Base-by-base conservation (phyloP, 768 basidiomycete genomes). In the Boletus tomentosulus region DNA sequence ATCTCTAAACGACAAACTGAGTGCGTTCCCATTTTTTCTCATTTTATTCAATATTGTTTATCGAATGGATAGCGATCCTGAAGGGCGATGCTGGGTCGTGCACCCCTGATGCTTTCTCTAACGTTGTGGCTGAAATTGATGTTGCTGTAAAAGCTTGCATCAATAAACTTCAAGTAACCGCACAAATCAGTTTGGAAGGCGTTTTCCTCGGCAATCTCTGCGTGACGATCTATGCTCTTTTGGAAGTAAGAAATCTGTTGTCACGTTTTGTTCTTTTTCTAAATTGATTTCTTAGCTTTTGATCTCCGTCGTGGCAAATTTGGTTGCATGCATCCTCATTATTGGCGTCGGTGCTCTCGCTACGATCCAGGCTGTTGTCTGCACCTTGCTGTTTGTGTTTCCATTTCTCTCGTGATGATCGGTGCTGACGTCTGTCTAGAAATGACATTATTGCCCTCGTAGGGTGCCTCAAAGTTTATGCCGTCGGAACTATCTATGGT, bases 311-410 rank as follows among this genome's bases (percentile, higher is more conserved):
- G 15, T 64, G 46, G 47, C 49, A 12, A 24, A 45, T 1, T 13
- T 64, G 43, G 45, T 64, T 15, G n/a, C 34, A 2, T 42, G 54
- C 4, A 44, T 61, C 9, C 3, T 50, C 6, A 1, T 9, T 8
- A 48, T 63, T 2, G 51, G 53, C 4, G 13, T 3, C 0, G 13
- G 22, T 4, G 62, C 56, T 15, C 42, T 51, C 8, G 56, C 12
- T 3, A 48, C 48, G 0, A 8, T 63, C 15, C 50, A 53, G 39
- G 25, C 15, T 9, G 38, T 31, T 5, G 33, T 64, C 24, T 6
- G n/a, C 25, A 42, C 41, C n/a, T 10, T 64, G 37, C 19, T 64
- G 62, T 64, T 49, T 19, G 62, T 57, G 1, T 44, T 28, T 5
- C 6, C 12, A 16, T 15, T 30, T 9, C 19, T 2, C 3, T n/a